Percentiles rank a stretch among this genome's conserved stretches.
Evolutionary conservation across 257 asterid genomes (phyloP).

Genomic region (Plantago elongata): DNA sequence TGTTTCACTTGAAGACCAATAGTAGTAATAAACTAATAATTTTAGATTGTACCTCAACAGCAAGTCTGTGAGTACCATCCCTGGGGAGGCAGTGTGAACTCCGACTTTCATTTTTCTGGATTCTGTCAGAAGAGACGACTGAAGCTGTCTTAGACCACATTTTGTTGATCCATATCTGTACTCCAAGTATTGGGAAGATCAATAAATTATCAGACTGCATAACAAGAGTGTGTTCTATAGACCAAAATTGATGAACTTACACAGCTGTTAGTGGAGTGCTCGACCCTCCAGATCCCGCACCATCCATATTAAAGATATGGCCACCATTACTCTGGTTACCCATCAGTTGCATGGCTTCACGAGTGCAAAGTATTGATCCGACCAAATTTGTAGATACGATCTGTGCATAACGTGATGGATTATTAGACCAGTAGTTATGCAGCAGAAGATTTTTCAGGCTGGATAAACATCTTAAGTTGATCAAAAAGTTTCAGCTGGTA

Average conservation of each 20-base stretch:
- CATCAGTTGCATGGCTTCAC: constrained; percentile 77
- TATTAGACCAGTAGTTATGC: constrained; percentile 13
- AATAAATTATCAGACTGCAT: constrained; percentile 15
- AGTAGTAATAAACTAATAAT: neutral
- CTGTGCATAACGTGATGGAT: constrained; percentile 36
- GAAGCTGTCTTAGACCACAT: constrained; percentile 98
- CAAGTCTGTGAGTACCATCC: constrained; percentile 97
- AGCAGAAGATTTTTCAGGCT: neutral
- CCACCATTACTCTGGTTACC: constrained; percentile 66
- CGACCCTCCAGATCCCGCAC: constrained; percentile 98
- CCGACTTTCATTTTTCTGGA: constrained; percentile 72
- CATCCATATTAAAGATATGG: constrained; percentile 96
- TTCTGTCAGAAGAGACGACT: constrained; percentile 87
- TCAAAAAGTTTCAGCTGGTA: constrained; percentile 8
- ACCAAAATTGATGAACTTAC: constrained; percentile 38
- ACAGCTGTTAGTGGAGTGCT: constrained; percentile 98
- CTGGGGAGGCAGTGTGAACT: constrained; percentile 98
- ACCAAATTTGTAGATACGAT: constrained; percentile 92
- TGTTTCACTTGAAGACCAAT: neutral
- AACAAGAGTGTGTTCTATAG: constrained; percentile 2
- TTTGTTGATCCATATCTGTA: constrained; percentile 91
- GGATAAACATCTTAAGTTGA: neutral
- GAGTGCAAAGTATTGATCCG: constrained; percentile 94
- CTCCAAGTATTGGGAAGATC: constrained; percentile 10
- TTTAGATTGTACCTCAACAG: constrained; percentile 56